Conservation (phyloP, 345 rosid genomes). For the Noccaea bulbosa region DNA sequence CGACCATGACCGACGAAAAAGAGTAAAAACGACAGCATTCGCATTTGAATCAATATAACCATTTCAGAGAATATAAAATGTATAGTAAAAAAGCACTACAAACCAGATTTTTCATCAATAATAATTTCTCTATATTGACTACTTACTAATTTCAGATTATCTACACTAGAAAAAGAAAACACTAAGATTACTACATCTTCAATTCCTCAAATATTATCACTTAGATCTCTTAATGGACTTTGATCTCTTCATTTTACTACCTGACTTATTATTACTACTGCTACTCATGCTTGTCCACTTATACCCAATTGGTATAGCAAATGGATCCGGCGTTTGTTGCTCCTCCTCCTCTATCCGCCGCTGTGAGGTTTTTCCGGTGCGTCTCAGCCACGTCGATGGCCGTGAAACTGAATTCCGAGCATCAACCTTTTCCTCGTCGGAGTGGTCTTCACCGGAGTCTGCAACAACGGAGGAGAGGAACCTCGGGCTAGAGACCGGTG, state of each 20-base stretch:
- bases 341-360: constrained; percentile 44
- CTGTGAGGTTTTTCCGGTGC: constrained; percentile 50
- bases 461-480: constrained; percentile 24
- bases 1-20: constrained; percentile 30
- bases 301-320: constrained; percentile 84
- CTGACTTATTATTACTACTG: constrained; percentile 50
- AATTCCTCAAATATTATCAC: constrained; percentile 32
- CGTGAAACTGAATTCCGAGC: constrained; percentile 39
- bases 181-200: not conserved
- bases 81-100: constrained; percentile 16
- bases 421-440: constrained; percentile 49
- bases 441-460: constrained; percentile 28
- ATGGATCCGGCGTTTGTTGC: constrained; percentile 59
- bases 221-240: constrained; percentile 65
- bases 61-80: constrained; percentile 21
- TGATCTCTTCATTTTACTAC: constrained; percentile 58
- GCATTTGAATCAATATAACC: constrained; percentile 31
- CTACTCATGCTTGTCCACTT: constrained; percentile 59
- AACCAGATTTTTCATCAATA: constrained; percentile 21
- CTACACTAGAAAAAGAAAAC: constrained; percentile 9
- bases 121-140: constrained; percentile 32
- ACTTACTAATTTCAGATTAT: constrained; percentile 35
- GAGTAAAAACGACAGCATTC: constrained; percentile 10
- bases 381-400: constrained; percentile 62
- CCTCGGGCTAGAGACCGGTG: constrained; percentile 91